Base-by-base conservation (phyloP, 345 rosid species). In the Salix caprea region DNA sequence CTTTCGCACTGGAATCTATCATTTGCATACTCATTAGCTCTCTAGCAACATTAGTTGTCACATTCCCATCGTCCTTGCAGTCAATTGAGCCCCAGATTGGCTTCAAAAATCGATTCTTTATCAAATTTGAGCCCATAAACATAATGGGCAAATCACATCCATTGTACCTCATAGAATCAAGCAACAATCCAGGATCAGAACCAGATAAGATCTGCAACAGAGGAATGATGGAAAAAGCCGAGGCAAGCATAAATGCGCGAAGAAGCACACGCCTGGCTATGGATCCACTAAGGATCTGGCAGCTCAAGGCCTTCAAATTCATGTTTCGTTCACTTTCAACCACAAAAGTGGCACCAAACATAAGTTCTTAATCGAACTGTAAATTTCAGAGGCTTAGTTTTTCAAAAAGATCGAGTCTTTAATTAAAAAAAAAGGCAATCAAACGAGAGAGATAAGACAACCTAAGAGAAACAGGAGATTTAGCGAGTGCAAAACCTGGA, bases 401-500 rank as follows among this genome's bases (percentile, higher is more conserved):
- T 66, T 15, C 24, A 58, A 64, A 79, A 12, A 44, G 69, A 34
- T 67, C n/a, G 70, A 50, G 48, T 16, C 58, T n/a, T 66, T 60
- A n/a, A 62, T 19, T 18, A 69, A 79, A 73, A 34, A 7, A 28
- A 44, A 65, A 39, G 46, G 13, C 23, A 6, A 7, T 13, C 24
- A 13, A 83, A 72, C 77, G 82, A 82, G 89, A 83, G 79, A 71
- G 75, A 76, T 73, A 84, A 85, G 82, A 72, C 86, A 75, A 78
- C 48, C 50, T 23, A 15, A 34, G 46, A 74, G 32, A 2, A 56
- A 61, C 23, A 30, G 39, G 39, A 67, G 65, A 76, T 39, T 74
- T 90, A 95, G 84, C 99, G 94, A 86, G 96, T 84, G 74, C 97
- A 93, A 90, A 95, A 95, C 97, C 97, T 90, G 96, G 90, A 93